Evolutionary conservation across 495 filamentous ascomycete species (phyloP).

Genomic region (Aspergillus haitiensis): DNA sequence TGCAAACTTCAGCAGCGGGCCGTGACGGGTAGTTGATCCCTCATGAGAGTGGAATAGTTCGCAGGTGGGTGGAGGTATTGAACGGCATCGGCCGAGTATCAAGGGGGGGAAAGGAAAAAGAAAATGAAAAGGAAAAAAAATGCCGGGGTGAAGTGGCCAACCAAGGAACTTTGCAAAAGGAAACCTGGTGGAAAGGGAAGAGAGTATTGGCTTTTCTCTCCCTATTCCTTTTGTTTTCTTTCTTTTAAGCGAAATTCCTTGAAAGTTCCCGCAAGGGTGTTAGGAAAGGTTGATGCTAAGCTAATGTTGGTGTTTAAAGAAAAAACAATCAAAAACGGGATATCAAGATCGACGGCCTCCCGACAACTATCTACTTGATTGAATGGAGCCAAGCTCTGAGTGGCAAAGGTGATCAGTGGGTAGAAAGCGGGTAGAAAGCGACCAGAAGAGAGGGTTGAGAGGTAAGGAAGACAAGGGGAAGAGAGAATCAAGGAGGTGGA

Average conservation of each 20-base stretch:
- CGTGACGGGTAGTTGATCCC: conserved; percentile 28
- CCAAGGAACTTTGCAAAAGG: not conserved
- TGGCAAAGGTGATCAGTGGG: conserved; percentile 11
- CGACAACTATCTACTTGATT: conserved; percentile 21
- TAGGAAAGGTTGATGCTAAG: conserved; percentile 19
- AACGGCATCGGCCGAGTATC: conserved; percentile 28
- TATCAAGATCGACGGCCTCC: conserved; percentile 30
- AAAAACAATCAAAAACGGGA: conserved; percentile 17
- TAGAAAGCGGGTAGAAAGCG: conserved; percentile 5
- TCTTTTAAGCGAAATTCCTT: not conserved
- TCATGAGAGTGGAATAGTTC: conserved; percentile 22
- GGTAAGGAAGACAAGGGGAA: conserved; percentile 13
- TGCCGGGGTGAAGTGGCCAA: not conserved
- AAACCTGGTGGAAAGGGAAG: not conserved
- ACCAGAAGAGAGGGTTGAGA: conserved; percentile 6
- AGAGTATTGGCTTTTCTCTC: conserved; percentile 15
- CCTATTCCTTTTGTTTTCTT: conserved; percentile 8
- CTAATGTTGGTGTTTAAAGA: conserved; percentile 6
- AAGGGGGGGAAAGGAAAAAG: conserved; percentile 12
- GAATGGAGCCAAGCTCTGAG: conserved; percentile 13
- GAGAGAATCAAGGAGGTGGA: conserved; percentile 14
- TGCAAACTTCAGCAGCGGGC: conserved; percentile 31
- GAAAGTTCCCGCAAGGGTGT: conserved; percentile 27
- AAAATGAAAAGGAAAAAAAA: conserved; percentile 13
- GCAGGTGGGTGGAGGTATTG: conserved; percentile 21